Evolutionary conservation across 2,329 filamentous ascomycete genomes (phyloP), one percentile per base, ranked within the genome.

Genomic region (Exophiala xenobiotica): DNA sequence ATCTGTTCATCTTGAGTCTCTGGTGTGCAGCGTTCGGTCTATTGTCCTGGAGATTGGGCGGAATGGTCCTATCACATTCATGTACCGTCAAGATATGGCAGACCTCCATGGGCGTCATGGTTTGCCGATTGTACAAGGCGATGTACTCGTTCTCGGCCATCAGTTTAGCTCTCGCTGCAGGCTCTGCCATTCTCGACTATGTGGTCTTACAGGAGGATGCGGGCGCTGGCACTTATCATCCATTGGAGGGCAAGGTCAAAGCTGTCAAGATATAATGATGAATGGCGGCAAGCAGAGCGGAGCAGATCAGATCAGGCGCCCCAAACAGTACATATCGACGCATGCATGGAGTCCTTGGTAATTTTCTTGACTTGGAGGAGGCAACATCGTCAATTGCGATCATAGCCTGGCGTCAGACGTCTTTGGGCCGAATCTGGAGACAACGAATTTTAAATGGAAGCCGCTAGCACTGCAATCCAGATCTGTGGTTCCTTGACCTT

Each of bases 41-140:
- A 50, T 62, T 68, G 7, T 73, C 77, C 45, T 67, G 24, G 20
- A 44, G 26, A 16, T 24, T 44, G 20, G 19, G 23, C 41, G 14
- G 14, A n/a, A 44, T 44, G 41, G 41, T 44, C 8, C 24, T 44
- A 11, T 26, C 41, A 5, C 19, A 29, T 22, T 23, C 71, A 49
- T 82, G 78, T 66, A 72, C 68, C 40, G 58, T 65, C 5, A 62
- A 65, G 20, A 71, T 73, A 60, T 82, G 79, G 79, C 71, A 72
- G 14, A 74, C 74, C 24, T 69, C 74, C 0, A 70, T 71, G 1
- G 80, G 79, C 1, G 72, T 81, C 46, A 72, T 73, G 63, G 73
- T 82, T 31, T 82, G 79, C 62, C 65, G 76, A 45, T 67, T 74
- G 52, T 83, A 81, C 71, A 82, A 82, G 64, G 73, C 76, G 11